Evolutionary conservation across 352 stramenopile genomes (phyloP).

Genomic region (Peronospora belbahrii): DNA sequence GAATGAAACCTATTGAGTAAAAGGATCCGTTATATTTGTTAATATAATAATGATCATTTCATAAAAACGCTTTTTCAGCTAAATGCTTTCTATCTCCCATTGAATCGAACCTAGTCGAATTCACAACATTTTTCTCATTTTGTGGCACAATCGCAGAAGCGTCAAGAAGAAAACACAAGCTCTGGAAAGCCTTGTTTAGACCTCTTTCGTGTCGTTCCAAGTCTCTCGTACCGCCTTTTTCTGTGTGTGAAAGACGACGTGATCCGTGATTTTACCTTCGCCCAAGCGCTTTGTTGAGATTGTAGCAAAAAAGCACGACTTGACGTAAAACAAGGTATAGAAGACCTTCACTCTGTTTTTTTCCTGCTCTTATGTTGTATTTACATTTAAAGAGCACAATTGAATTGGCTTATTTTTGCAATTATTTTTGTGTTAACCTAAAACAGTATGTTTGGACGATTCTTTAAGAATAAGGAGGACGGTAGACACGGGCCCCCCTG

Average conservation of each 20-base stretch:
- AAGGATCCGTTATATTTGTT: too few species aligned
- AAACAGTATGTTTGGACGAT: constrained; percentile 58
- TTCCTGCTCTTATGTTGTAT: background rate
- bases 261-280: background rate
- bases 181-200: too few species aligned
- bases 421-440: background rate
- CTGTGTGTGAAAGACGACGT: background rate
- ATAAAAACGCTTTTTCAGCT: too few species aligned
- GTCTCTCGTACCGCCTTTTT: background rate
- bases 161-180: too few species aligned
- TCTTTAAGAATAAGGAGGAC: constrained; percentile 84
- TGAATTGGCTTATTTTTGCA: background rate
- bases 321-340: constrained; percentile 3
- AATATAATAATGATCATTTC: too few species aligned
- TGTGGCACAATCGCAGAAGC: too few species aligned
- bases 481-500: constrained; percentile 47
- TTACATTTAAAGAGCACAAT: background rate
- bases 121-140: too few species aligned
- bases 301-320: background rate
- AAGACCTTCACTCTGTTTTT: background rate
- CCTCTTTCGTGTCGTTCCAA: background rate
- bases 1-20: too few species aligned
- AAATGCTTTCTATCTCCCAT: too few species aligned
- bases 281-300: background rate
- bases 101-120: too few species aligned